Conservation (phyloP, 1,284 basidiomycete genomes). For the Tylopilus sp. region DNA sequence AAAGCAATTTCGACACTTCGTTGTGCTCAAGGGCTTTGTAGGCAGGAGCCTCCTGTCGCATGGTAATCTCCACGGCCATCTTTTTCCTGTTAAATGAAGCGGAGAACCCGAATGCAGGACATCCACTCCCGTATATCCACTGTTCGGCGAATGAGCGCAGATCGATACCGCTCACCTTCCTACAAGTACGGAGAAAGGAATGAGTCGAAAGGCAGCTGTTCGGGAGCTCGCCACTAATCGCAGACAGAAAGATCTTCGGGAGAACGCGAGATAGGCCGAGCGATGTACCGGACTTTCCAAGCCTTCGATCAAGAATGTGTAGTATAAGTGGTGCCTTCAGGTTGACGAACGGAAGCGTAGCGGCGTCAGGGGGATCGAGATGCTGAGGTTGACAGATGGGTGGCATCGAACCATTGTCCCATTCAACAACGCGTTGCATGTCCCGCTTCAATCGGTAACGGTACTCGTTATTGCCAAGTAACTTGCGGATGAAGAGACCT, state of each 20-base stretch:
- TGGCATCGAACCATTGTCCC: conserved; percentile 87
- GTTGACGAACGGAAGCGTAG: conserved; percentile 83
- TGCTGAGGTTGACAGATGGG: conserved; percentile 91
- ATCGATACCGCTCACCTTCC: conserved; percentile 92
- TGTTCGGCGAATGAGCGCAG: conserved; percentile 91
- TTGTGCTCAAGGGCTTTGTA: conserved; percentile 64
- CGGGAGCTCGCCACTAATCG: conserved; percentile 86
- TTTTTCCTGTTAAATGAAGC: conserved; percentile 97
- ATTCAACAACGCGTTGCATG: conserved; percentile 87
- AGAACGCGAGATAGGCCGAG: conserved; percentile 92
- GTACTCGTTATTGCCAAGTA: conserved; percentile 97
- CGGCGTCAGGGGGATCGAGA: conserved; percentile 78
- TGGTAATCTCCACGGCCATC: conserved; percentile 95
- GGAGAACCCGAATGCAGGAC: conserved; percentile 85
- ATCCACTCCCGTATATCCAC: conserved; percentile 98
- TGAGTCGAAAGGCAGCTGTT: conserved; percentile 88
- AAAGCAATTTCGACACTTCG: conserved; percentile 61
- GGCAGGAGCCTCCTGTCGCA: conserved; percentile 86
- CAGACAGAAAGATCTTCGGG: conserved; percentile 92
- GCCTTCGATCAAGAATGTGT: conserved; percentile 90
- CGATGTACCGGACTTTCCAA: conserved; percentile 94
- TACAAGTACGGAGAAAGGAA: conserved; percentile 86
- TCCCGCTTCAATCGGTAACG: conserved; percentile 95
- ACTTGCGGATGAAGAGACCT: conserved; percentile 80
- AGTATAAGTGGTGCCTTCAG: conserved; percentile 94